phyloP scores from a whole-genome alignment of 2,329 filamentous ascomycete genomes.

The Exophiala viscosa region DNA sequence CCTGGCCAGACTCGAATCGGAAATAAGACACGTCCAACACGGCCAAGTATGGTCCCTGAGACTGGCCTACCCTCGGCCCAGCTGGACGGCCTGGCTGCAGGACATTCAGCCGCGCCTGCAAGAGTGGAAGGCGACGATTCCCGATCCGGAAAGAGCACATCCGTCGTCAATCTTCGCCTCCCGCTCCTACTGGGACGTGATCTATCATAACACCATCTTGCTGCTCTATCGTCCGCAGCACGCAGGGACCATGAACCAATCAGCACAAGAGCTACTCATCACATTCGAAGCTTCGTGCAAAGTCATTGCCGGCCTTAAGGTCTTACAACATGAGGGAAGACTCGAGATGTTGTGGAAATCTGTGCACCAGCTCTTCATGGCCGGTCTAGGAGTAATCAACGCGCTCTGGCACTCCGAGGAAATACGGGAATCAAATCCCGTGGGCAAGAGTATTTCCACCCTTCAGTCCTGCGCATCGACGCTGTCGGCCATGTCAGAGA shows the following conservation, averaged over 20 bases:
- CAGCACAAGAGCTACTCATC: slow-evolving; percentile 28
- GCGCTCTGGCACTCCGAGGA: slow-evolving; percentile 34
- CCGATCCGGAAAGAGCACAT: slow-evolving; percentile 28
- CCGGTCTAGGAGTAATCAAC: slow-evolving; percentile 34
- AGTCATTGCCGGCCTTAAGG: slow-evolving; percentile 31
- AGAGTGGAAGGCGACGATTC: slow-evolving; percentile 33
- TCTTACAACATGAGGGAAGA: slow-evolving; percentile 32
- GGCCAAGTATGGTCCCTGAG: slow-evolving; percentile 28
- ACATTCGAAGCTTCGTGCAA: slow-evolving; percentile 31
- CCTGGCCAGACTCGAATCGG: slow-evolving; percentile 34
- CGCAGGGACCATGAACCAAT: slow-evolving; percentile 24
- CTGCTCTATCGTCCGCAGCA: slow-evolving; percentile 34
- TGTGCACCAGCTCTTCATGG: slow-evolving; percentile 35
- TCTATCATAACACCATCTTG: slow-evolving; percentile 33
- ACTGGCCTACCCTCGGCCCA: slow-evolving; percentile 32
- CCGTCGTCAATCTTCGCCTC: slow-evolving; percentile 31
- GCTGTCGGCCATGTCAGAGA: slow-evolving; percentile 34
- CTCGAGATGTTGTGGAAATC: slow-evolving; percentile 34
- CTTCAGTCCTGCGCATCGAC: slow-evolving; percentile 33
- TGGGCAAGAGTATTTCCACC: slow-evolving; percentile 28
- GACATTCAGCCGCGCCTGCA: slow-evolving; percentile 33
- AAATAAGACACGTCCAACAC: slow-evolving; percentile 36
- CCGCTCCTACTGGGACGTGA: slow-evolving; percentile 33
- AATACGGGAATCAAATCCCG: slow-evolving; percentile 28
- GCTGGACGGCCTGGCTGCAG: slow-evolving; percentile 31